These are phyloP conservation scores for Pythium myriotylum DNA, from an alignment of 352 stramenopile genomes.

Conservation along the genomic window DNA sequence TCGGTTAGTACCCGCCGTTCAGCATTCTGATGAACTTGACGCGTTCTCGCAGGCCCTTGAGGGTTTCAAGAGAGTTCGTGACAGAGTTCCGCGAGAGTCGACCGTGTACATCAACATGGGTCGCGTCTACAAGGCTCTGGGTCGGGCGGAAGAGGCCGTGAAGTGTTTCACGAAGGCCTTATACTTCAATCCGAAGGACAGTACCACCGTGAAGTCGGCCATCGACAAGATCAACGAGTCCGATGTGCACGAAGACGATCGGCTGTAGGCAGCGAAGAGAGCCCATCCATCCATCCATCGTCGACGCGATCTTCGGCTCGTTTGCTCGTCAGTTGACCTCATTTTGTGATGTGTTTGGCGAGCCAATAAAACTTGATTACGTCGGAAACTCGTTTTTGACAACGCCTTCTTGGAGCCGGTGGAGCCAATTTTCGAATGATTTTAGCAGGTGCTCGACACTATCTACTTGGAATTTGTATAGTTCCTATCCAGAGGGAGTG, in stretches of 20 bases:
- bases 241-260: slow-evolving; percentile 45
- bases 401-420: background rate
- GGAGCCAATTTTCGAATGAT: slow-evolving; percentile 10
- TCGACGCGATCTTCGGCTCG: background rate
- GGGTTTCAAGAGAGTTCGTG: slow-evolving; percentile 92
- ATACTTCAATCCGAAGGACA: slow-evolving; percentile 98
- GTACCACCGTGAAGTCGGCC: slow-evolving; percentile 95
- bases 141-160: slow-evolving; percentile 92
- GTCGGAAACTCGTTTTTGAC: background rate
- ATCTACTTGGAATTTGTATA: slow-evolving; percentile 16
- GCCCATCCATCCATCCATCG: slow-evolving; percentile 3
- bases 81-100: slow-evolving; percentile 94
- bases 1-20: no score
- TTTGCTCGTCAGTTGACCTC: background rate
- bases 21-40: no score
- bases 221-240: slow-evolving; percentile 92
- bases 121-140: slow-evolving; percentile 91
- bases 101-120: slow-evolving; percentile 97
- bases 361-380: slow-evolving; percentile 3
- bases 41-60: slow-evolving; percentile 59
- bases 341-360: background rate
- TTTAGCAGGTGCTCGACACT: background rate
- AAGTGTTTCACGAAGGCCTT: slow-evolving; percentile 95
- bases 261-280: slow-evolving; percentile 13
- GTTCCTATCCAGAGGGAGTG: slow-evolving; percentile 10